Percentiles rank a stretch among this genome's conserved stretches.
These are phyloP conservation scores for Byssochlamys sp. DNA, from an alignment of 2,329 filamentous ascomycete species.

Conservation along the genomic window DNA sequence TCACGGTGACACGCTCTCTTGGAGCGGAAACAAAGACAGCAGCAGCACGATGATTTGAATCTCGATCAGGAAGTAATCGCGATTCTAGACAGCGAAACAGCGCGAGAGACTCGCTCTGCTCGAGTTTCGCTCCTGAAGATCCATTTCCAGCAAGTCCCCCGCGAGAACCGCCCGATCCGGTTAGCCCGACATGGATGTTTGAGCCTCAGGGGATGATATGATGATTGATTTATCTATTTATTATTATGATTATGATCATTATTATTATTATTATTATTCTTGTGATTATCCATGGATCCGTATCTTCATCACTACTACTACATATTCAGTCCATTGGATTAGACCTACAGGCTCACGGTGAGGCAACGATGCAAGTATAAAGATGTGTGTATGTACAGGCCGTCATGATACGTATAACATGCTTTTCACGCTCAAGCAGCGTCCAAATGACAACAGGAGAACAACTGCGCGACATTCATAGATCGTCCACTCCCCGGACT, in stretches of 20 bases:
- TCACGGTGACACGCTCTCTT: too few relatives aligned
- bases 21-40: not conserved
- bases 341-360: not conserved
- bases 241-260: too few relatives aligned
- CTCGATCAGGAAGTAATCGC: not conserved
- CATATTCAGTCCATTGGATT: not conserved
- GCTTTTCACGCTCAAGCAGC: not conserved
- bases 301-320: not conserved
- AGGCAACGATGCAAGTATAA: not conserved
- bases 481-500: constrained; percentile 16
- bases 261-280: too few relatives aligned
- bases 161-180: not conserved
- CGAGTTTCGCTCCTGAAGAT: not conserved
- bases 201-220: not conserved
- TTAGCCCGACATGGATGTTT: not conserved
- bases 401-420: not conserved
- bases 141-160: not conserved
- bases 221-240: not conserved
- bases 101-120: not conserved
- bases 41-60: not conserved
- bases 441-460: not conserved
- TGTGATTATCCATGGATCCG: too few relatives aligned
- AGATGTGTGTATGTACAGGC: not conserved
- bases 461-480: constrained; percentile 2
- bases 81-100: not conserved